Conservation (phyloP, 495 filamentous ascomycete species). For the Penicillium alfredii region DNA sequence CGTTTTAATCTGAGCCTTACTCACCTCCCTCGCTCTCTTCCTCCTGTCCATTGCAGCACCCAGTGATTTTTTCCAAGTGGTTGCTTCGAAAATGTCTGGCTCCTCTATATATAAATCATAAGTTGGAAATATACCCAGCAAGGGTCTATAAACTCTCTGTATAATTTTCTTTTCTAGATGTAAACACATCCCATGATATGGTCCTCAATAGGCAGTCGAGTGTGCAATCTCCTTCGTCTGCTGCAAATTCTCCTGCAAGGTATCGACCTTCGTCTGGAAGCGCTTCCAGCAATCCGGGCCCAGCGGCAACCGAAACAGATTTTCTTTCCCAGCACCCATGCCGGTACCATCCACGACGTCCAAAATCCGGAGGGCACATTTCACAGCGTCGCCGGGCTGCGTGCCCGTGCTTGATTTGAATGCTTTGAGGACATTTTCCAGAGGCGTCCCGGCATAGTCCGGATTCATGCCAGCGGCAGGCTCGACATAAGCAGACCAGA, state of each 20-base stretch:
- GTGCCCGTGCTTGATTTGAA: conserved; percentile 9
- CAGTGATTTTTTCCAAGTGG: no score
- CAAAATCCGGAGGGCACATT: conserved; percentile 12
- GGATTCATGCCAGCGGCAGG: conserved; percentile 13
- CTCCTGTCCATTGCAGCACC: no score
- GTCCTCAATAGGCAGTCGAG: conserved; percentile 12
- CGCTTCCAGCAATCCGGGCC: conserved; percentile 14
- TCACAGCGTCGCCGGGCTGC: conserved; percentile 12
- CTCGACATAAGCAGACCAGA: conserved; percentile 9
- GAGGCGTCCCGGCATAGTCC: conserved; percentile 12
- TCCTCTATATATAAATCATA: no score
- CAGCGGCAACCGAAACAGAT: conserved; percentile 14
- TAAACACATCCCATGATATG: no score
- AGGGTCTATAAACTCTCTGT: no score
- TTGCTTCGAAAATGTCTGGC: no score
- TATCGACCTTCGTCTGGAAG: conserved; percentile 10
- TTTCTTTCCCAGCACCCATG: conserved; percentile 11
- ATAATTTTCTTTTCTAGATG: no score
- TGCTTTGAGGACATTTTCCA: conserved; percentile 9
- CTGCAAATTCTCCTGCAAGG: conserved; percentile 7
- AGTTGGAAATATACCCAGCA: no score
- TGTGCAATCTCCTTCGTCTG: conserved; percentile 13
- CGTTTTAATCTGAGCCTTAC: no score
- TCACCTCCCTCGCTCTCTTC: no score
- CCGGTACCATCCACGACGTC: conserved; percentile 12